Conservation (phyloP, 805 yeast genomes). For the Ogataea saltuana region DNA sequence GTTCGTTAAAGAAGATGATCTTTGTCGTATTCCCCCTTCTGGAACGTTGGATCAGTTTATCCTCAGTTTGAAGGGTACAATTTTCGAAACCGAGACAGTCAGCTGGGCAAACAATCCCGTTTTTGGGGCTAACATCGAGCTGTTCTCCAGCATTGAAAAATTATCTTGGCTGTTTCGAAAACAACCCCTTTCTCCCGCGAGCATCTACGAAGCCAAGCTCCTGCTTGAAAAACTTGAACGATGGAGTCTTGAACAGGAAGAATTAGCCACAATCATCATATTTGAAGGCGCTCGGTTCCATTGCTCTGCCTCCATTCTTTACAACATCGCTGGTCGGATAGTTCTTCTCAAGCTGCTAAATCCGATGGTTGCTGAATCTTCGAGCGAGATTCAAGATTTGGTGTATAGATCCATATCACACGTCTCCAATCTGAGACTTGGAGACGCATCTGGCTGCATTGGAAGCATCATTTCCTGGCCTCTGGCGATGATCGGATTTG, state of each 20-base stretch:
- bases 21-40: conserved; percentile 4
- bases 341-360: conserved; percentile 5
- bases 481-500: conserved; percentile 6
- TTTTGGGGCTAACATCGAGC: conserved; percentile 11
- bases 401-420: conserved; percentile 3
- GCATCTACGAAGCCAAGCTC: background rate
- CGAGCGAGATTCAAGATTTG: conserved; percentile 1
- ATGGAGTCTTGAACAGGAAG: conserved; percentile 1
- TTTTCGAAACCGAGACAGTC: conserved; percentile 4
- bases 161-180: conserved; percentile 12
- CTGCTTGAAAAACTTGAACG: conserved; percentile 1
- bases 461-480: conserved; percentile 12
- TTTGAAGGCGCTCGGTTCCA: conserved; percentile 8
- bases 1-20: conserved; percentile 6
- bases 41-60: conserved; percentile 5
- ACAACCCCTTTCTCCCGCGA: background rate
- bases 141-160: conserved; percentile 11
- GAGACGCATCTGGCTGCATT: conserved; percentile 7
- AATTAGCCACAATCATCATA: background rate
- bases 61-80: background rate
- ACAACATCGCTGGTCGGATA: conserved; percentile 6
- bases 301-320: conserved; percentile 6
- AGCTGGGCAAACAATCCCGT: conserved; percentile 16
- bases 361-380: background rate
- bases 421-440: conserved; percentile 3